phyloP scores from a whole-genome alignment of 163 green algal genomes.

The Scenedesmus sp. region DNA sequence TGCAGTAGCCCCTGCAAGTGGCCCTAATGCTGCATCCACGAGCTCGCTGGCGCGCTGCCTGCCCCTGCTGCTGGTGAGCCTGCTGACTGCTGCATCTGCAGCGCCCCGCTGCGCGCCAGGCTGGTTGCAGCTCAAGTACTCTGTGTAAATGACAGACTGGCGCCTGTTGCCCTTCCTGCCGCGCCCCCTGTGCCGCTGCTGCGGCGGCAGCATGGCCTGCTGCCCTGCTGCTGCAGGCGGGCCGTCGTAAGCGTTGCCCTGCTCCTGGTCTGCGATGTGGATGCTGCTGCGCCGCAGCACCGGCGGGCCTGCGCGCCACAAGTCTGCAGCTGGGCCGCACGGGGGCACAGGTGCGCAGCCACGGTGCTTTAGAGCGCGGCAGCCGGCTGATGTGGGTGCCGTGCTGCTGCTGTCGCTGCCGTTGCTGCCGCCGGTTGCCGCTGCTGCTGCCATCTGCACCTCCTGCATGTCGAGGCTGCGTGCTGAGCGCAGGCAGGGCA shows the following conservation, averaged over 20 bases:
- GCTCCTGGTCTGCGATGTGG: background rate
- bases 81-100: background rate
- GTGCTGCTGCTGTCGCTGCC: background rate
- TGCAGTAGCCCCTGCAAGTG: background rate
- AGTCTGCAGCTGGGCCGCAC: background rate
- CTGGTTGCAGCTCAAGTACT: background rate
- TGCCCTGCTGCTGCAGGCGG: background rate
- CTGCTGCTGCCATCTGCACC: background rate
- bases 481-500: background rate
- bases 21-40: background rate
- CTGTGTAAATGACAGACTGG: background rate
- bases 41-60: background rate
- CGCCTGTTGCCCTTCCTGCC: background rate
- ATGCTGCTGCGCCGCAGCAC: conserved; percentile 12
- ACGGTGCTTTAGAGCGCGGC: background rate
- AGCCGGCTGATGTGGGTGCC: background rate
- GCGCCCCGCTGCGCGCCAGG: background rate
- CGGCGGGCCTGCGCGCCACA: background rate
- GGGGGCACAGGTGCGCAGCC: background rate
- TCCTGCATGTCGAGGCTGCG: background rate
- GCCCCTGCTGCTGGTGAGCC: background rate
- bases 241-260: background rate
- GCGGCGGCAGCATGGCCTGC: background rate
- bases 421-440: background rate
- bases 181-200: background rate